phyloP scores from a whole-genome alignment of 805 yeast species.

The Yarrowia deformans region DNA sequence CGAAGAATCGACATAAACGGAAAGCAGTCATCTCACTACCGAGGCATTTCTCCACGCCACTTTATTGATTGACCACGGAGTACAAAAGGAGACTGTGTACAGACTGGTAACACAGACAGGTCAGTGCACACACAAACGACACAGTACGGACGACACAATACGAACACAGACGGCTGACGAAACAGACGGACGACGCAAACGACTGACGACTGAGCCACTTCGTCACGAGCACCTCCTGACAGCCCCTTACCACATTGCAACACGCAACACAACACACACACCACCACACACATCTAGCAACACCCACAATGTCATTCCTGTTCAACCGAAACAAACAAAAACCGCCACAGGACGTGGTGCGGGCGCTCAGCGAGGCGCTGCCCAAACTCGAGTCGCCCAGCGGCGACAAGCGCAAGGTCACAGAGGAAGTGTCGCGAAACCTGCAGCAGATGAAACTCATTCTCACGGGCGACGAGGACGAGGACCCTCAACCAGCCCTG shows the following conservation, averaged over 20 bases:
- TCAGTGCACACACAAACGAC: too few species aligned
- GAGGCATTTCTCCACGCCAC: too few species aligned
- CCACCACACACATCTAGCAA: neutral
- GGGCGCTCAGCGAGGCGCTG: conserved; percentile 76
- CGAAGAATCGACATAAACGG: neutral
- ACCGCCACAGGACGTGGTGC: conserved; percentile 83
- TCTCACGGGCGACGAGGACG: conserved; percentile 70
- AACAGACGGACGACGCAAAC: neutral
- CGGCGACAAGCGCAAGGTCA: conserved; percentile 53
- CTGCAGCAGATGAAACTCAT: conserved; percentile 69
- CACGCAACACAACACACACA: too few species aligned
- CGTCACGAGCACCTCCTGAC: neutral
- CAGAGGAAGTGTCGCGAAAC: conserved; percentile 53
- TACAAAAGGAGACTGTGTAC: too few species aligned
- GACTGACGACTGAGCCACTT: neutral
- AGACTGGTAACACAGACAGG: too few species aligned
- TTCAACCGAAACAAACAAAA: conserved; percentile 86
- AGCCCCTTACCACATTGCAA: too few species aligned
- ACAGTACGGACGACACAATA: too few species aligned
- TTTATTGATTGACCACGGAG: too few species aligned
- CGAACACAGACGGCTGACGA: too few species aligned
- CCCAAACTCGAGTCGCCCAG: conserved; percentile 53
- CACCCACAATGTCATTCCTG: conserved; percentile 74
- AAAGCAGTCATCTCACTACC: neutral
- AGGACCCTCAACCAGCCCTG: conserved; percentile 68